Evolutionary conservation across 2,329 filamentous ascomycete species (phyloP).

Genomic region (Conoideocrella luteorostrata): DNA sequence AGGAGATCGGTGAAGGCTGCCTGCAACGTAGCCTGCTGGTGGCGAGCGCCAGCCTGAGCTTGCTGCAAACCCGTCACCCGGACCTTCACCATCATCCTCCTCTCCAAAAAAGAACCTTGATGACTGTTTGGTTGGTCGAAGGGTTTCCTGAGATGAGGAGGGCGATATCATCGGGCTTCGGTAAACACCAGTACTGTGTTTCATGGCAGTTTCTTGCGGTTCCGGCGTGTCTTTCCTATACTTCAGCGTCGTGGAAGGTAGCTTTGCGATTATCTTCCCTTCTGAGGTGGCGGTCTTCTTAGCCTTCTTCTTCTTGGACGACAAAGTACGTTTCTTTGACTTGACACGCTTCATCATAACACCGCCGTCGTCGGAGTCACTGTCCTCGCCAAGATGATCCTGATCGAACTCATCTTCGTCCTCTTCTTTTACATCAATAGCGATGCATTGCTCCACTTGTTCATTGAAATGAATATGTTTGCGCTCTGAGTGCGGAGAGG

Average conservation of each 20-base stretch:
- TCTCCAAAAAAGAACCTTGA: slow-evolving; percentile 58
- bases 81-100: slow-evolving; percentile 51
- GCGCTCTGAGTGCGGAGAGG: slow-evolving; percentile 57
- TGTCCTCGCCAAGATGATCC: slow-evolving; percentile 48
- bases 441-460: slow-evolving; percentile 92
- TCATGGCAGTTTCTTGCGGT: slow-evolving; percentile 53
- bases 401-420: slow-evolving; percentile 64
- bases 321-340: slow-evolving; percentile 49
- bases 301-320: slow-evolving; percentile 34
- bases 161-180: slow-evolving; percentile 54
- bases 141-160: slow-evolving; percentile 75
- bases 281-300: slow-evolving; percentile 45
- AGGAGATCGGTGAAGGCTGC: slow-evolving; percentile 39
- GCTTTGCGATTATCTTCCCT: slow-evolving; percentile 79
- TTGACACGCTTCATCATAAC: slow-evolving; percentile 73
- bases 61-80: slow-evolving; percentile 28
- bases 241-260: slow-evolving; percentile 83
- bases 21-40: slow-evolving; percentile 14
- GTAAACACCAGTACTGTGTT: slow-evolving; percentile 45
- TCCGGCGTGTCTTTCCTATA: slow-evolving; percentile 74
- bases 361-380: slow-evolving; percentile 70
- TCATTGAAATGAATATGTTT: slow-evolving; percentile 96
- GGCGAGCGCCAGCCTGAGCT: slow-evolving; percentile 27
- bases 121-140: slow-evolving; percentile 63
- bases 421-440: slow-evolving; percentile 77